Base-by-base conservation (phyloP, 139 green algal genomes). In the Mychonastes homosphaera region DNA sequence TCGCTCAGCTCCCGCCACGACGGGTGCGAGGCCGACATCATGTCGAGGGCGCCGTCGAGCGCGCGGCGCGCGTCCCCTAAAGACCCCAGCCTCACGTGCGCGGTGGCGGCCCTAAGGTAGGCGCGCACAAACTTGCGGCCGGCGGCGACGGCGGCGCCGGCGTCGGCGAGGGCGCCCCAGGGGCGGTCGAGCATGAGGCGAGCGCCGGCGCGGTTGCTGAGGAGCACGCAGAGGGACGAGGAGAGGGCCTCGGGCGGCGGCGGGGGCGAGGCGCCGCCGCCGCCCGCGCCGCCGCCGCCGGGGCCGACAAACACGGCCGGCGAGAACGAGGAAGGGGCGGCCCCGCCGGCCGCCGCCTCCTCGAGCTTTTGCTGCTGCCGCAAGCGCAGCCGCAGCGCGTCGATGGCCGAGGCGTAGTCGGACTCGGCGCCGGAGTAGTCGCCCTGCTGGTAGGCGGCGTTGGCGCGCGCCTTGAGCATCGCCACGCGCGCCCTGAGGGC, bases 71-170 rank as follows among this genome's bases (percentile, higher is more conserved):
- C 69, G 27, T 41, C 47, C 5, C 16, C 24, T 28, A 62, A 50
- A 16, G 28, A 16, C n/a, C 63, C 69, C 40, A 63, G 46, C 32
- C 59, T 56, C 10, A 47, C 43, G 30, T 65, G 49, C 29, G 62
- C 74, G 8, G 72, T 79, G 10, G 69, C 62, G 26, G 63, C 62
- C 3, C 72, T 45, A 23, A 79, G 57, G 40, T 67, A 59, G 39
- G 40, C 61, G n/a, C 46, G 24, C 5, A 36, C 51, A 53, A 56
- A 62, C 39, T 59, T 67, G 19, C 41, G 41, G 47, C 47, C 54
- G 10, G 47, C 16, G 41, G n/a, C 32, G 28, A 67, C 56, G 38
- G 32, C 38, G 26, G n/a, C 23, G 28, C 56, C 49, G 27, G 60
- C 60, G 39, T 67, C 60, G 8, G 35, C 50, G 2, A 67, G 49